Evolutionary conservation across 2,329 filamentous ascomycete genomes (phyloP).

Genomic region (Xylaria sp.): DNA sequence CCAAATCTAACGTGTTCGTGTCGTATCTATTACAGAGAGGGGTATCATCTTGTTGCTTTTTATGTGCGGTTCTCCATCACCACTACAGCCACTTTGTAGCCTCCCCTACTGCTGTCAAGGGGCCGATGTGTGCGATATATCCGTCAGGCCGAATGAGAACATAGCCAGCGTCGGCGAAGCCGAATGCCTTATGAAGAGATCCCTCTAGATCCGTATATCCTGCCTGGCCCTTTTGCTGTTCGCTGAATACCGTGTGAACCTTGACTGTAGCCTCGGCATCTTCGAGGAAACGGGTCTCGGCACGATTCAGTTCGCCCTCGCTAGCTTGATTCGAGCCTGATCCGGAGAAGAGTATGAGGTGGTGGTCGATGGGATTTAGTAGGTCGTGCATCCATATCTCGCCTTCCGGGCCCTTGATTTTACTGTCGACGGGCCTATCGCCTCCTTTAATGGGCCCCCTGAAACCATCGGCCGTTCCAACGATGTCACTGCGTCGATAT

Average conservation of each 20-base stretch:
- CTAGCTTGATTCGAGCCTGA: slow-evolving; percentile 24
- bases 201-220: slow-evolving; percentile 42
- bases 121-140: slow-evolving; percentile 46
- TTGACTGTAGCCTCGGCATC: slow-evolving; percentile 30
- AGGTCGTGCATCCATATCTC: slow-evolving; percentile 43
- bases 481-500: slow-evolving; percentile 52
- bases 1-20: background rate
- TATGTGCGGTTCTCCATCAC: background rate
- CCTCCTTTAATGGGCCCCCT: slow-evolving; percentile 56
- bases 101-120: slow-evolving; percentile 34
- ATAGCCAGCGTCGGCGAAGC: slow-evolving; percentile 42
- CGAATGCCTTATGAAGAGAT: slow-evolving; percentile 41
- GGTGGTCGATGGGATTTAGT: slow-evolving; percentile 38
- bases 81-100: slow-evolving; percentile 36
- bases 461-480: slow-evolving; percentile 45
- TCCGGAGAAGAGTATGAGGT: slow-evolving; percentile 46
- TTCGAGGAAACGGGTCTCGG: slow-evolving; percentile 36
- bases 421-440: slow-evolving; percentile 56
- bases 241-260: slow-evolving; percentile 39
- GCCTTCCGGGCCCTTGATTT: slow-evolving; percentile 34
- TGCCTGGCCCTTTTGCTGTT: slow-evolving; percentile 17
- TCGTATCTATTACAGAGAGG: slow-evolving; percentile 19
- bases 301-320: slow-evolving; percentile 36
- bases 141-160: slow-evolving; percentile 46
- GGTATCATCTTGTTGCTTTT: slow-evolving; percentile 19